Conservation (phyloP, 2,329 filamentous ascomycete species). For the Cercospora sojina region DNA sequence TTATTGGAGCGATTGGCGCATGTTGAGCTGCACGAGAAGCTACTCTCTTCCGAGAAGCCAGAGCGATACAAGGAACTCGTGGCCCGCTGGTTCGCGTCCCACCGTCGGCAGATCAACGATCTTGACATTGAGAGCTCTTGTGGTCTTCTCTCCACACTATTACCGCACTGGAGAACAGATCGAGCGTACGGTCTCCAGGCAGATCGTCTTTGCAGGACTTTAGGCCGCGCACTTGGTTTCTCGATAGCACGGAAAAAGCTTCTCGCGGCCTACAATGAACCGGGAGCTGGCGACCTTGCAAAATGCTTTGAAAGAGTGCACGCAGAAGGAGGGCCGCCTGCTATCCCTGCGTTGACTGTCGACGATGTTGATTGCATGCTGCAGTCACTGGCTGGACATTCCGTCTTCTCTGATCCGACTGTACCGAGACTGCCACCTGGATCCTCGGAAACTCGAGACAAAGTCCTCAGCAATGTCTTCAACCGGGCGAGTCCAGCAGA, state of each 20-base stretch:
- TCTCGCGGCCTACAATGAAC: slow-evolving; percentile 61
- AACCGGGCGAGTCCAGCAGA: slow-evolving; percentile 63
- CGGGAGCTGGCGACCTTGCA: slow-evolving; percentile 66
- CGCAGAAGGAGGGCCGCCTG: slow-evolving; percentile 52
- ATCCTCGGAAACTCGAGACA: slow-evolving; percentile 40
- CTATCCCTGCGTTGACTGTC: slow-evolving; percentile 54
- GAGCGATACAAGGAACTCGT: slow-evolving; percentile 43
- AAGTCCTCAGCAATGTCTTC: slow-evolving; percentile 58
- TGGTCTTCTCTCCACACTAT: slow-evolving; percentile 70
- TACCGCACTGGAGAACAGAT: slow-evolving; percentile 74
- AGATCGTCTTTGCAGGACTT: slow-evolving; percentile 61
- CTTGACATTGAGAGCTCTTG: slow-evolving; percentile 55
- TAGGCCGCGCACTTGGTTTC: slow-evolving; percentile 66
- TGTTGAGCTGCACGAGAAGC: slow-evolving; percentile 44
- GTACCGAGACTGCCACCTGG: slow-evolving; percentile 42
- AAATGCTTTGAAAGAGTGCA: slow-evolving; percentile 68
- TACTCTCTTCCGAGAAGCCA: slow-evolving; percentile 37
- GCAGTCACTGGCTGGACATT: slow-evolving; percentile 64
- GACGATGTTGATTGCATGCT: slow-evolving; percentile 71
- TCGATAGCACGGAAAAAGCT: slow-evolving; percentile 60
- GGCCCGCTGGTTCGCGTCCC: slow-evolving; percentile 65
- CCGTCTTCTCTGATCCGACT: slow-evolving; percentile 67
- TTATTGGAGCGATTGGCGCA: slow-evolving; percentile 67
- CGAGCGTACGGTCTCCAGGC: slow-evolving; percentile 72
- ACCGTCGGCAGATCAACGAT: slow-evolving; percentile 59